Conservation (phyloP, 768 basidiomycete genomes). For the Mycena galericulata region DNA sequence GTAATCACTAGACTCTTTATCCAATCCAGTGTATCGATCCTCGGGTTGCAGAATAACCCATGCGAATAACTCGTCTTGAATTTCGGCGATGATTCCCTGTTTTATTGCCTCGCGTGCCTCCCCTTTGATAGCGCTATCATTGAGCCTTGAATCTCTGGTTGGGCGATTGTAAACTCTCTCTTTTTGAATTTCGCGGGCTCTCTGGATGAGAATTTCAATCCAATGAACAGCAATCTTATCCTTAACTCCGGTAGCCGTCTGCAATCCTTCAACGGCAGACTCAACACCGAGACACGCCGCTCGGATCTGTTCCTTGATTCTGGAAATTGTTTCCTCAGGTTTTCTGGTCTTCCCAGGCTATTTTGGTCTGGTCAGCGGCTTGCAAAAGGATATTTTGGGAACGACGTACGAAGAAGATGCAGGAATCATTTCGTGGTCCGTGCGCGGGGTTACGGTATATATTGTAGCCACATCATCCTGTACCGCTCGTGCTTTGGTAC, state of each 20-base stretch:
- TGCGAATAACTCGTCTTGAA: constrained; percentile 4
- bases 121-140: neutral
- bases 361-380: too few relatives aligned
- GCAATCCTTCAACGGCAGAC: constrained; percentile 7
- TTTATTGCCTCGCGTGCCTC: neutral
- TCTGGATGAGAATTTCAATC: constrained; percentile 34
- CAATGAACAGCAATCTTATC: constrained; percentile 45
- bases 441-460: too few relatives aligned
- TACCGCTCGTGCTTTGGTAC: too few relatives aligned
- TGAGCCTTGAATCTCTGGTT: neutral
- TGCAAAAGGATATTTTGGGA: too few relatives aligned
- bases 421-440: too few relatives aligned
- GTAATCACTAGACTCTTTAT: neutral
- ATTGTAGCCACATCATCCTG: too few relatives aligned
- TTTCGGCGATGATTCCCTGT: neutral
- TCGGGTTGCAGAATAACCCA: constrained; percentile 17
- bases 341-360: too few relatives aligned
- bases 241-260: constrained; percentile 43
- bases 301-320: constrained; percentile 3
- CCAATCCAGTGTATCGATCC: neutral
- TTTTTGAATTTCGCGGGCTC: neutral
- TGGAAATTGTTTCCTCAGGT: neutral
- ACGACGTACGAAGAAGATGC: too few relatives aligned
- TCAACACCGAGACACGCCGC: constrained; percentile 36
- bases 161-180: neutral